Conservation (phyloP, 1,284 basidiomycete species). For the Exobasidium rhododendri region DNA sequence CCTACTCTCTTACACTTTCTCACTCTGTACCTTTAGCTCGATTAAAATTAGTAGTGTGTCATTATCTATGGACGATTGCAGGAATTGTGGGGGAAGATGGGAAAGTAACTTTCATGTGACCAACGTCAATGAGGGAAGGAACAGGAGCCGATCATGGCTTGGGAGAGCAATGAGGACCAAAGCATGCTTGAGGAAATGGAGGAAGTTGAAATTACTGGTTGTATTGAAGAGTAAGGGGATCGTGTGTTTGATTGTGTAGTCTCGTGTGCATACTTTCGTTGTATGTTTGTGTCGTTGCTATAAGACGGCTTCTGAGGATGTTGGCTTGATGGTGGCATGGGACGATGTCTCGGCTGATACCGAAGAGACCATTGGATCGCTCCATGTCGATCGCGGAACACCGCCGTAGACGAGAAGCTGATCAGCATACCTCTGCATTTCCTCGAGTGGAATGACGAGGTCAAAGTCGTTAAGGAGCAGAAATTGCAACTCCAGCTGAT, state of each 20-base stretch:
- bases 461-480: slow-evolving; percentile 91
- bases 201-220: too few species aligned
- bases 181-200: too few species aligned
- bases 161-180: too few species aligned
- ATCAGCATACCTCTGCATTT: slow-evolving; percentile 93
- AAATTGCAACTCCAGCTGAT: slow-evolving; percentile 95
- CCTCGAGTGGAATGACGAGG: slow-evolving; percentile 78
- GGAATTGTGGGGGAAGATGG: background rate
- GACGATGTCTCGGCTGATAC: background rate
- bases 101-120: too few species aligned
- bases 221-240: too few species aligned
- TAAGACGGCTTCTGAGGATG: background rate
- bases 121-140: too few species aligned
- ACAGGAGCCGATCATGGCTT: too few species aligned
- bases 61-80: background rate
- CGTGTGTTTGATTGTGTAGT: too few species aligned
- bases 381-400: slow-evolving; percentile 5
- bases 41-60: background rate
- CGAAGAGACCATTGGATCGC: background rate
- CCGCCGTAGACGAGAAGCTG: slow-evolving; percentile 65
- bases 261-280: too few species aligned
- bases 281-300: background rate
- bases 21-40: too few species aligned
- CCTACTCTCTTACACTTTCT: too few species aligned
- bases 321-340: too few species aligned